Evolutionary conservation across 495 filamentous ascomycete genomes (phyloP), one percentile per base, ranked within the genome.

Genomic region (Neurospora sp.): DNA sequence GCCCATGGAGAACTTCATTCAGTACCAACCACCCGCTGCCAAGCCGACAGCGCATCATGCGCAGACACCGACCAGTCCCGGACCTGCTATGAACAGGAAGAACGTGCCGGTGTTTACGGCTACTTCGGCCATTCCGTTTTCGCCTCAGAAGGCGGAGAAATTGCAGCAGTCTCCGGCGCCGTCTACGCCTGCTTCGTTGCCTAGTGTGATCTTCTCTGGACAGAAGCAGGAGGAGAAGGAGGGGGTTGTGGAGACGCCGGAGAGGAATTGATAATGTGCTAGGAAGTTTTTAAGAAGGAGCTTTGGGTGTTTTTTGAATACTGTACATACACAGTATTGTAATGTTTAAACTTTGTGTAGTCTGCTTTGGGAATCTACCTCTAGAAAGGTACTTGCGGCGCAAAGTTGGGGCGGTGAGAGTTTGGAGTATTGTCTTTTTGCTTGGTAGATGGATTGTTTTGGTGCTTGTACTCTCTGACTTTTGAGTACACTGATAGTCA

Each of bases 111-210:
- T 78, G 27, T 79, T 79, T 66, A 79, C 76, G 20, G 73, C 78
- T 20, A 79, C 73, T 5, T 76, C 75, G n/a, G 73, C 76, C 5
- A 79, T 83, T 40, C 82, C 82, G 0, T 84, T 84, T 12, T 35
- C 54, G 6, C 54, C 54, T 66, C 54, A 66, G 3, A 66, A 66
- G 23, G 18, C 48, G 48, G 48, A 27, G 11, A 20, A 27, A 27
- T 59, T 66, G 54, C 54, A 66, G 27, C 54, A 66, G 54, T 66
- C 54, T 37, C 31, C 54, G 48, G 48, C 20, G 6, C 54, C 54
- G 12, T 31, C 54, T 5, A 66, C 54, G 27, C 54, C 54, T 66
- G 54, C 54, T 35, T 66, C 54, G 1, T 8, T 66, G 3, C 27
- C 54, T 18, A 66, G 54, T 66, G 54, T 66, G 27, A 66, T 66